Conservation (phyloP, 495 filamentous ascomycete species). For the Melanomma pulvis-pyrius region DNA sequence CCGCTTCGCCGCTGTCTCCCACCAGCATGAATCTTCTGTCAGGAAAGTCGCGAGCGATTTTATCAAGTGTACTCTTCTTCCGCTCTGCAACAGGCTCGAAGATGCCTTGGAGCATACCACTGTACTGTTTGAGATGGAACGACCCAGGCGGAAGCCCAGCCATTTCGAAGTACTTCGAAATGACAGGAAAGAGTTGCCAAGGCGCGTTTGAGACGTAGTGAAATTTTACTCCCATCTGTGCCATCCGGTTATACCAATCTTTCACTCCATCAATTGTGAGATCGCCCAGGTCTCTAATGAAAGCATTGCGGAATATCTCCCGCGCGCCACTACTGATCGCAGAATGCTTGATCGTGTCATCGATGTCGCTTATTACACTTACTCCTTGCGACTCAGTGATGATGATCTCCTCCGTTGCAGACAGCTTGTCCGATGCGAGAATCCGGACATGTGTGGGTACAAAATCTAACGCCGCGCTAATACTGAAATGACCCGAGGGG, state of each 20-base stretch:
- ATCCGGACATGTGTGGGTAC: constrained; percentile 86
- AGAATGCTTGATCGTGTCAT: constrained; percentile 97
- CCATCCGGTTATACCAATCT: constrained; percentile 82
- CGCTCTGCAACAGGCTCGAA: constrained; percentile 96
- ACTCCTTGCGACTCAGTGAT: constrained; percentile 80
- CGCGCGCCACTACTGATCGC: constrained; percentile 82
- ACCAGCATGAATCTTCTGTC: constrained; percentile 86
- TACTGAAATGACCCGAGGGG: constrained; percentile 80
- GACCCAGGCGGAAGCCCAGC: constrained; percentile 84
- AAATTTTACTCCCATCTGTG: constrained; percentile 76
- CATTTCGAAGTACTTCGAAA: constrained; percentile 77
- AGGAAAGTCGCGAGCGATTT: constrained; percentile 86
- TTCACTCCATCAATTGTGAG: constrained; percentile 81
- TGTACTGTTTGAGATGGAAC: constrained; percentile 93
- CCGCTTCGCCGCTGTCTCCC: constrained; percentile 94
- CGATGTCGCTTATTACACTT: constrained; percentile 95
- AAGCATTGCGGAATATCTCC: constrained; percentile 95
- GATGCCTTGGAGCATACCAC: constrained; percentile 93
- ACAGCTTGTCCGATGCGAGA: constrained; percentile 82
- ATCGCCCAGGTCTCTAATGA: constrained; percentile 80
- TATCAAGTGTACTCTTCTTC: constrained; percentile 85
- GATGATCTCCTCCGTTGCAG: constrained; percentile 70
- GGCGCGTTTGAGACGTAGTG: constrained; percentile 95
- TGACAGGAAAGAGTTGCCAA: constrained; percentile 91
- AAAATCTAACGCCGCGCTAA: constrained; percentile 80